Percentiles rank a stretch among this genome's conserved stretches.
phyloP scores from a whole-genome alignment of 78 protist genomes.

The Diacronema lutheri region DNA sequence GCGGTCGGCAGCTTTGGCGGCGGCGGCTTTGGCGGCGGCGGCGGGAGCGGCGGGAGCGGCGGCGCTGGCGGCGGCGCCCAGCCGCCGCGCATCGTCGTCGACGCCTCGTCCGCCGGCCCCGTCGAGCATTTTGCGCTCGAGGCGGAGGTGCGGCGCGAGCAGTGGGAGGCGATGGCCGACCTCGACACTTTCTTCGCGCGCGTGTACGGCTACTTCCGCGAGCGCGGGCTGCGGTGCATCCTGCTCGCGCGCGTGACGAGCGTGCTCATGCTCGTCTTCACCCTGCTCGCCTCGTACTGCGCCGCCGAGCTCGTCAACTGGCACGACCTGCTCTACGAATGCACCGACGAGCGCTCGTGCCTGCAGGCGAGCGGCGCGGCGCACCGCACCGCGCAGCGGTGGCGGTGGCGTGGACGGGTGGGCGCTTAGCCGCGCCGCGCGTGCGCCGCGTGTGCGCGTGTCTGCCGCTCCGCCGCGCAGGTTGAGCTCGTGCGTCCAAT shows the following conservation, averaged over 20 bases:
- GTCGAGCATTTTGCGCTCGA: no score
- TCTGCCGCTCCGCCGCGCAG: not conserved
- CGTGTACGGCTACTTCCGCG: conserved; percentile 14
- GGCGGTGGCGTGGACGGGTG: no score
- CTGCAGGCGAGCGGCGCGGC: no score
- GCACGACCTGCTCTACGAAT: conserved; percentile 1
- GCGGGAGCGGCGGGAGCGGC: no score
- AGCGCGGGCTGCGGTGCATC: conserved; percentile 27
- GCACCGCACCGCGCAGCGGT: no score
- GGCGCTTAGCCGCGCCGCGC: no score
- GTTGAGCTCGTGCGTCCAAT: not conserved
- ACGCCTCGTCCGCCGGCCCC: no score
- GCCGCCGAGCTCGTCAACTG: conserved; percentile 6
- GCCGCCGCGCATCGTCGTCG: no score
- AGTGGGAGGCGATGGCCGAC: conserved; percentile 14
- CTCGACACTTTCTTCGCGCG: conserved; percentile 11
- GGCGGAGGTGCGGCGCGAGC: not conserved
- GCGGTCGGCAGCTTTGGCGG: no score
- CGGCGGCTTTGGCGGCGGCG: no score
- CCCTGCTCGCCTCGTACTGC: not conserved
- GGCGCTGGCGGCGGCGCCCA: no score
- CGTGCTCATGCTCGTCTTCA: conserved; percentile 18
- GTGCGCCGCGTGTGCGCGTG: no score
- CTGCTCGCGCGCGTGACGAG: not conserved
- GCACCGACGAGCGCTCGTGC: not conserved